Base-by-base conservation (phyloP, 1,284 basidiomycete genomes). In the Cutaneotrichosporon cyanovorans region DNA sequence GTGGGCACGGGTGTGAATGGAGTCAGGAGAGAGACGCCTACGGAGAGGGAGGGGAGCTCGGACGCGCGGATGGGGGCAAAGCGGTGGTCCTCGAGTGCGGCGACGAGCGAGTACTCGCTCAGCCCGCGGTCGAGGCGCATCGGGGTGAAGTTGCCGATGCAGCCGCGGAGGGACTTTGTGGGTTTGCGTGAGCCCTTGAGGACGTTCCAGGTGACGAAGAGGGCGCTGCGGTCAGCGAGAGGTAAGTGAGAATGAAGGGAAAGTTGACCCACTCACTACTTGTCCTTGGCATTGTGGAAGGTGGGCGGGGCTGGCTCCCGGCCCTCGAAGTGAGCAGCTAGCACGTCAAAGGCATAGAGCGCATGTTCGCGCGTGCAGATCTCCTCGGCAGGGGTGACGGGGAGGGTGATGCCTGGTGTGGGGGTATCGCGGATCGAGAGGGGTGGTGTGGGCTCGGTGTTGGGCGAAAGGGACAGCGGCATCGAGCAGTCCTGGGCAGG, bases 171-270 rank as follows among this genome's bases (percentile, higher is more conserved):
- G 39, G 81, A 75, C 25, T 28, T 28, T 20, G n/a, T n/a, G n/a
- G 79, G 71, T 50, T 50, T 50, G 23, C 58, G 50, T 1, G 50
- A 21, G n/a, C 59, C 53, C 21, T 53, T 53, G 28, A 57, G 52
- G 16, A 60, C 85, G 73, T 90, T 92, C 92, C 93, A 98, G 2
- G 93, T 97, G 30, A 98, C 88, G 71, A 98, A 98, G 47, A 98
- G 76, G 7, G 91, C 90, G 69, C 90, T 92, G 57, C 5, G 28
- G 22, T 39, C 22, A 43, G 49, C 21, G 18, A 23, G 4, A 28
- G 37, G 38, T 28, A 22, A 18, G 38, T 23, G 25, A 25, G 25
- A 11, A 18, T 21, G 23, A 31, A 37, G 22, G 30, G 20, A 10
- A 16, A 33, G 16, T 16, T 37, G 35, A 3, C 25, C n/a, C n/a